Evolutionary conservation across 768 basidiomycete species (phyloP).

Genomic region (button mushroom (Agaricus bisporus)): DNA sequence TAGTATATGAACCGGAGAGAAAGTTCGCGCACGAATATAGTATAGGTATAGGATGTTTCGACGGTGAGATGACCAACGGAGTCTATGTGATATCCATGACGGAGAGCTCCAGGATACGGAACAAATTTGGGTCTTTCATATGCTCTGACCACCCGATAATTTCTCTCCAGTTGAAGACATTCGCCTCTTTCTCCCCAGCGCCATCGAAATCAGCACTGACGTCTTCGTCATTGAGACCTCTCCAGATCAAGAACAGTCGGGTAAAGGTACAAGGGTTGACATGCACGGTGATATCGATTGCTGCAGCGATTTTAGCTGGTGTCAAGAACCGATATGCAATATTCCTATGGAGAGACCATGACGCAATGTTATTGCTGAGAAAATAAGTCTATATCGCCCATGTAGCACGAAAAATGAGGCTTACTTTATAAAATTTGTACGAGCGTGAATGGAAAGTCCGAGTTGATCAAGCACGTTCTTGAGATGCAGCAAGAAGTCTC

Average conservation of each 20-base stretch:
- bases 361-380: conserved; percentile 65
- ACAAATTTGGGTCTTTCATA: conserved; percentile 66
- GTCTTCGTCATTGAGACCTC: conserved; percentile 78
- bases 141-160: conserved; percentile 77
- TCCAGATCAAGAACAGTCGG: conserved; percentile 81
- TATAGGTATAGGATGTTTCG: not conserved
- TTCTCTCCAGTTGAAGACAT: conserved; percentile 75
- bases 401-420: conserved; percentile 16
- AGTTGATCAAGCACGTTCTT: conserved; percentile 80
- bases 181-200: conserved; percentile 84
- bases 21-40: not conserved
- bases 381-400: not conserved
- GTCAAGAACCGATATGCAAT: conserved; percentile 88
- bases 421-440: conserved; percentile 78
- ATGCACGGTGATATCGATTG: conserved; percentile 84
- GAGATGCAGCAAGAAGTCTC: conserved; percentile 75
- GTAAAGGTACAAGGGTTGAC: conserved; percentile 77
- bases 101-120: conserved; percentile 76
- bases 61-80: conserved; percentile 20
- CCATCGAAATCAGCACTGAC: conserved; percentile 58
- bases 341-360: conserved; percentile 74
- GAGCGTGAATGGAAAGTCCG: conserved; percentile 77
- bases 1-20: not conserved
- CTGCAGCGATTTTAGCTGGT: conserved; percentile 72
- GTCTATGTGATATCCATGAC: conserved; percentile 54